A percentile compares a stretch with the other conserved stretches of the same genome.
Conservation (phyloP, 2,329 filamentous ascomycete species). For the Sporothrix sp. region DNA sequence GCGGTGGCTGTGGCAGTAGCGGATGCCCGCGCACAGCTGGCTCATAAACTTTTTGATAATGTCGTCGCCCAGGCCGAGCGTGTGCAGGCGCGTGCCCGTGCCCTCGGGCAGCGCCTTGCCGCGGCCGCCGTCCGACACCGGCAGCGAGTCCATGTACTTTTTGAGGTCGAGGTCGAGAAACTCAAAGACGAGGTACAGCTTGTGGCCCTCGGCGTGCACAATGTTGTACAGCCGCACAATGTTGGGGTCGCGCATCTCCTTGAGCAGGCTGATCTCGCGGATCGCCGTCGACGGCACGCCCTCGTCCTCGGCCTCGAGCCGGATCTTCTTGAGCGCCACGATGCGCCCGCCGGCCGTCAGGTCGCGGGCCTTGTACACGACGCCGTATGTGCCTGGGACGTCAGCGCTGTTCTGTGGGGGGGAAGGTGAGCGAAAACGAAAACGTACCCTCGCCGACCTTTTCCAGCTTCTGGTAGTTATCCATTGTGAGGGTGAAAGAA, state of each 20-base stretch:
- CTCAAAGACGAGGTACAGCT: conserved; percentile 83
- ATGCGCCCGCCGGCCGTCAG: conserved; percentile 68
- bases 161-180: conserved; percentile 83
- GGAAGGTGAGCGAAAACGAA: no score
- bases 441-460: conserved; percentile 81
- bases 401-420: background rate
- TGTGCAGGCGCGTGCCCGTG: conserved; percentile 50
- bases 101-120: conserved; percentile 74
- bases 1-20: conserved; percentile 78
- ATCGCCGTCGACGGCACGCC: conserved; percentile 84
- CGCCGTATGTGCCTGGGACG: conserved; percentile 70
- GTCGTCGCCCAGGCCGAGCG: conserved; percentile 61
- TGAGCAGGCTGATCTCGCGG: conserved; percentile 81
- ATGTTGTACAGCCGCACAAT: conserved; percentile 81
- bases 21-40: conserved; percentile 69
- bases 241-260: conserved; percentile 84
- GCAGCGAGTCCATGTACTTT: conserved; percentile 87
- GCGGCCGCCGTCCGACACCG: conserved; percentile 68
- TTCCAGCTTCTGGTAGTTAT: conserved; percentile 88
- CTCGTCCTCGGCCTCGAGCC: conserved; percentile 84
- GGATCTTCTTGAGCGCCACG: conserved; percentile 86
- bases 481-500: conserved; percentile 43
- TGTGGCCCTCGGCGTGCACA: conserved; percentile 83
- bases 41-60: conserved; percentile 91
- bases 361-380: conserved; percentile 84